Evolutionary conservation across 2,329 filamentous ascomycete species (phyloP), one percentile per base, ranked within the genome.

Genomic region (Phoma sp.): DNA sequence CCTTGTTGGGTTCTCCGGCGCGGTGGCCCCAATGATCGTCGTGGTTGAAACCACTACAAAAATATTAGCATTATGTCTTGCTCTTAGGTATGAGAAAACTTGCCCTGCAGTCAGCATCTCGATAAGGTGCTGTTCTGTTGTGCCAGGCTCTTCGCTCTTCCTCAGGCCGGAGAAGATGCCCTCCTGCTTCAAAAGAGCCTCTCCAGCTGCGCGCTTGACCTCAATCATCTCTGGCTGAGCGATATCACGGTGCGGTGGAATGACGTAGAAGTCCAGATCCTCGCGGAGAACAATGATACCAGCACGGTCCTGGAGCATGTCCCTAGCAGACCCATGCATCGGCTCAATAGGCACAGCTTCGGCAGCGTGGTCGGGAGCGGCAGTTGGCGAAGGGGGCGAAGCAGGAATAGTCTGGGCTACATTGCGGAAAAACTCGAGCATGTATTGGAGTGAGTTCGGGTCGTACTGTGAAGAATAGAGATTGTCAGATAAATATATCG

Each of bases 21-120:
- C 95, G 89, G 75, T 99, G 93, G 30, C 95, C 95, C 95, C 95
- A 99, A 59, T 80, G 83, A 73, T 99, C 95, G 61, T 97, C 90
- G 69, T 96, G 91, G 73, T 98, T 93, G 79, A 99, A 99, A 33
- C 95, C 95, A 65, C 95, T 98, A 64, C 6, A 37, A 7, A 36
- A 52, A 22, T 62, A 58, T 64, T 55, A 52, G 50, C 24, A 37
- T n/a, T 18, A 2, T 1, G 14, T 13, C 4, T 22, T 13, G 18
- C 1, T 11, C 14, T 8, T 18, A 35, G 7, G 14, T 23, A 33
- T 7, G 10, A 35, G 25, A 33, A 11, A 2, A 23, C 89, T 78
- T 82, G 98, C 93, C 93, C 95, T 71, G 95, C 95, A 49, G 95
- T 99, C 77, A 99, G 78, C 95, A 99, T 99, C 80, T 99, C 95